A percentile compares a stretch with the other conserved stretches of the same genome.
Evolutionary conservation across 305 asterid species (phyloP).

Genomic region (Solanum hybrid): DNA sequence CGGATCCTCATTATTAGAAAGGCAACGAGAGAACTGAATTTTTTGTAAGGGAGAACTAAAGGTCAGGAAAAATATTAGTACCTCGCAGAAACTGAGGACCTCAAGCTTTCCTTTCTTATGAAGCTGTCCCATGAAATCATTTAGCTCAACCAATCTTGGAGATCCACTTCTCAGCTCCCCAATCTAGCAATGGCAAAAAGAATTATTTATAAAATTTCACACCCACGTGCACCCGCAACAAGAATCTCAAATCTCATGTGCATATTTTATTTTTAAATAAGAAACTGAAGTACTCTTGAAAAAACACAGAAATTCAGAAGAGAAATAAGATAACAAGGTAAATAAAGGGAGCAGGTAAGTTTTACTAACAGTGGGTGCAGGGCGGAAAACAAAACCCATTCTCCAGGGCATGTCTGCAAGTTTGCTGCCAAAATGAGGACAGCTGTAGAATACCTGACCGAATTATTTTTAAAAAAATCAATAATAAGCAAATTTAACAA

Average conservation of each 20-base stretch:
- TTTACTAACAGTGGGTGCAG: constrained; percentile 87
- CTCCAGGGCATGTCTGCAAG: constrained; percentile 99
- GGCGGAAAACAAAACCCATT: constrained; percentile 95
- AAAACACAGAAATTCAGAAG: not conserved
- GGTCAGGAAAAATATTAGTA: constrained; percentile 8
- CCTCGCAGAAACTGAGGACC: constrained; percentile 98
- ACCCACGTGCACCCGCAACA: not conserved
- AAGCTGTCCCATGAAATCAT: constrained; percentile 65
- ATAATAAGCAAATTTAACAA: constrained; percentile 2
- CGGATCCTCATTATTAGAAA: constrained; percentile 12
- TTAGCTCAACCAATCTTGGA: constrained; percentile 81
- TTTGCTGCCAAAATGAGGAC: constrained; percentile 99
- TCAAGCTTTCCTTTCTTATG: constrained; percentile 66
- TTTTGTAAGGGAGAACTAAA: not conserved
- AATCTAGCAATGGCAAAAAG: constrained; percentile 43
- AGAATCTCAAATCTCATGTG: constrained; percentile 9
- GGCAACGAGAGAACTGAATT: constrained; percentile 11
- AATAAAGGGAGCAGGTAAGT: not conserved
- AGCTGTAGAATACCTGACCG: constrained; percentile 85
- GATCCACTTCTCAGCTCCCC: constrained; percentile 99
- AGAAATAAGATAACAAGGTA: not conserved
- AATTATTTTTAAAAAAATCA: constrained; percentile 3
- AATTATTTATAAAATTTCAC: constrained; percentile 4
- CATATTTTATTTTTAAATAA: constrained; percentile 10
- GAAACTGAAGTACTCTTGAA: not conserved